These are phyloP conservation scores for Penicillium sclerotiorum DNA, from an alignment of 2,329 filamentous ascomycete genomes.

Conservation along the genomic window DNA sequence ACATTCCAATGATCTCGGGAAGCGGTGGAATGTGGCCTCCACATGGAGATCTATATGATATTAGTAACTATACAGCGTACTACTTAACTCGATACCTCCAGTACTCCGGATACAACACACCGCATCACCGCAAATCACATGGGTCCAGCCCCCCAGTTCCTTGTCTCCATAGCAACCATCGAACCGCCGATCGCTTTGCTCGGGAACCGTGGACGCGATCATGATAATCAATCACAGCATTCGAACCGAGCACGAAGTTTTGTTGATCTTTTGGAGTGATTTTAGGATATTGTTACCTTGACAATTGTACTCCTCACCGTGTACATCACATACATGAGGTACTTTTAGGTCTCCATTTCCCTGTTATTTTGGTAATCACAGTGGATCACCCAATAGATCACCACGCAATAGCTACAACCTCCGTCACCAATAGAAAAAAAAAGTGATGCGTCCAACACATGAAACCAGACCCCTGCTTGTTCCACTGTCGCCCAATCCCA, in stretches of 20 bases:
- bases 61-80: not conserved
- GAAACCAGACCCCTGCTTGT: conserved; percentile 1
- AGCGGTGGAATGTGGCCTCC: too few relatives aligned
- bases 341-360: too few relatives aligned
- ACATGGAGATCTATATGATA: too few relatives aligned
- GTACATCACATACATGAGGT: too few relatives aligned
- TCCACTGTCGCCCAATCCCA: conserved; percentile 17
- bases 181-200: conserved; percentile 5
- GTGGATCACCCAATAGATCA: not conserved
- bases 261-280: too few relatives aligned
- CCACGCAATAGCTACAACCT: not conserved
- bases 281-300: too few relatives aligned
- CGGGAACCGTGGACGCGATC: conserved; percentile 3
- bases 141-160: not conserved
- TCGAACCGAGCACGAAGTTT: too few relatives aligned
- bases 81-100: not conserved
- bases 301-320: too few relatives aligned
- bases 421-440: not conserved
- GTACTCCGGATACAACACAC: not conserved
- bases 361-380: too few relatives aligned
- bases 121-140: conserved; percentile 3
- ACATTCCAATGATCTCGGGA: too few relatives aligned
- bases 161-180: conserved; percentile 9
- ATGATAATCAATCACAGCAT: not conserved
- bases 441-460: not conserved